A percentile compares a stretch with the other conserved stretches of the same genome.
Conservation (phyloP, 2,329 filamentous ascomycete species). For the Colletotrichum incanum region DNA sequence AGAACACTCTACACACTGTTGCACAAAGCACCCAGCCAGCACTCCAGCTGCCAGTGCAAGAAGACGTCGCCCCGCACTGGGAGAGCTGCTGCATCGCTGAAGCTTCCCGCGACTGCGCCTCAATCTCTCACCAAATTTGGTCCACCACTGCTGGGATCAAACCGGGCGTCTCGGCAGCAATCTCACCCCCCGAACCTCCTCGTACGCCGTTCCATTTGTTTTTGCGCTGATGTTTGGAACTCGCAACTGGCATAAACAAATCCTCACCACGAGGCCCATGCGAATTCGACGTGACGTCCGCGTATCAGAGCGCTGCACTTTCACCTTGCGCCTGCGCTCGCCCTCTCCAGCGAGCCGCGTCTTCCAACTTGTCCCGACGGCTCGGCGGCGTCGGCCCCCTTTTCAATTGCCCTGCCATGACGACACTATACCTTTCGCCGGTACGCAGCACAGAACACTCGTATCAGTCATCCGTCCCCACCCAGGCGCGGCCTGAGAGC, state of each 20-base stretch:
- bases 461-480: conserved; percentile 26
- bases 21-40: conserved; percentile 9
- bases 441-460: not conserved
- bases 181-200: conserved; percentile 8
- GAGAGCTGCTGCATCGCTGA: conserved; percentile 35
- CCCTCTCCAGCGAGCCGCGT: conserved; percentile 15
- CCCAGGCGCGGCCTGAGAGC: conserved; percentile 13
- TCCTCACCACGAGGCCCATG: conserved; percentile 36
- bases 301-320: conserved; percentile 27
- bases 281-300: conserved; percentile 15
- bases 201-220: conserved; percentile 8
- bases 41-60: not conserved
- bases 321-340: conserved; percentile 5
- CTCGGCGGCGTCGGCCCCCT: conserved; percentile 20
- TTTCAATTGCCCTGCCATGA: conserved; percentile 18
- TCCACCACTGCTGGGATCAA: conserved; percentile 20
- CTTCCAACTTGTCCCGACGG: conserved; percentile 5
- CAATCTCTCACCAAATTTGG: conserved; percentile 23
- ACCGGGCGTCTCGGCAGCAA: conserved; percentile 28
- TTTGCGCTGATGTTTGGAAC: conserved; percentile 26
- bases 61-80: conserved; percentile 7
- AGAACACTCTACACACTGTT: not conserved
- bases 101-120: conserved; percentile 41
- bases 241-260: conserved; percentile 32
- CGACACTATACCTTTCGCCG: conserved; percentile 21